These are phyloP conservation scores for Coprinopsis strossmayeri DNA, from an alignment of 768 basidiomycete species.

Conservation along the genomic window DNA sequence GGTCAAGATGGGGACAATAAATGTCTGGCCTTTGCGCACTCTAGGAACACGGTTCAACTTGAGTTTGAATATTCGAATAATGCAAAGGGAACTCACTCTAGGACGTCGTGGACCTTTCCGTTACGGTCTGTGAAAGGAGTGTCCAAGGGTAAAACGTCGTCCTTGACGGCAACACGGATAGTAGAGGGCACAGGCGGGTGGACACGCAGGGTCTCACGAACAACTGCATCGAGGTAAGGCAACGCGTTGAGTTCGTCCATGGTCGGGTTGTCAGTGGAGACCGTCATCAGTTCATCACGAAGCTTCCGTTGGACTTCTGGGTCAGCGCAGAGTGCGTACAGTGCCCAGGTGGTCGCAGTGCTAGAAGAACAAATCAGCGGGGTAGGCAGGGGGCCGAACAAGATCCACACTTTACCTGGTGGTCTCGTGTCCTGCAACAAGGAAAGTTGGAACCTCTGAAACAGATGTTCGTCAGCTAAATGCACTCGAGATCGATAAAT, in stretches of 20 bases:
- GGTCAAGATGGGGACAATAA: slow-evolving; percentile 42
- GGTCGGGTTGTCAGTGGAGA: slow-evolving; percentile 48
- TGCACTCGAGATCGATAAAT: neutral
- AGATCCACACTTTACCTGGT: too few relatives aligned
- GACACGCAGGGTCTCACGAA: slow-evolving; percentile 52
- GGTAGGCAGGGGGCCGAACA: too few relatives aligned
- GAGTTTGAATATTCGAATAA: neutral
- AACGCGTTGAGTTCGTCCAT: slow-evolving; percentile 65
- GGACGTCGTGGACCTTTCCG: slow-evolving; percentile 30
- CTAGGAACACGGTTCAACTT: slow-evolving; percentile 16
- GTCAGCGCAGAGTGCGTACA: slow-evolving; percentile 46
- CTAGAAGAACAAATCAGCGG: slow-evolving; percentile 16
- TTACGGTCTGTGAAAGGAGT: slow-evolving; percentile 38
- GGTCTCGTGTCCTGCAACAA: slow-evolving; percentile 56
- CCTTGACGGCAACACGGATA: slow-evolving; percentile 35
- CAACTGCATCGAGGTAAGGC: slow-evolving; percentile 59
- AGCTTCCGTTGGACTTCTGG: slow-evolving; percentile 47
- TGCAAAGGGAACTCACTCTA: slow-evolving; percentile 25
- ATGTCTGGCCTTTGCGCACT: slow-evolving; percentile 33
- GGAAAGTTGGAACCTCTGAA: slow-evolving; percentile 55
- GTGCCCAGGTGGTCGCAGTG: slow-evolving; percentile 47
- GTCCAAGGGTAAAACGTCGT: slow-evolving; percentile 46
- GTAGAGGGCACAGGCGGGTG: slow-evolving; percentile 45
- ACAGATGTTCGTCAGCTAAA: neutral
- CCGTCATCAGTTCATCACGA: slow-evolving; percentile 44